Evolutionary conservation across 1,284 basidiomycete genomes (phyloP).

Genomic region (Cutaneotrichosporon sp.): DNA sequence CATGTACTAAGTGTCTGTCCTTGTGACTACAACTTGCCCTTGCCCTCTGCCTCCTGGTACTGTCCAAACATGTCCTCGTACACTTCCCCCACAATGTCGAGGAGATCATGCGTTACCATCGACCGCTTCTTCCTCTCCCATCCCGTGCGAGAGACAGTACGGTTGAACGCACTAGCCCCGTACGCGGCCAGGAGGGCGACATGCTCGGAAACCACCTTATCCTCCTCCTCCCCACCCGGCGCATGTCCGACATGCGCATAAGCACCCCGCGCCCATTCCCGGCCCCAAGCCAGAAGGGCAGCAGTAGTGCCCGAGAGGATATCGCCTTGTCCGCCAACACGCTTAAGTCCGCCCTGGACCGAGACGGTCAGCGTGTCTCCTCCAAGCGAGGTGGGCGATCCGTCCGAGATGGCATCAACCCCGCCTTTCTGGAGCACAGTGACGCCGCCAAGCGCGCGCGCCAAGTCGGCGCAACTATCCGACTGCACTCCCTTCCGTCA

Average conservation of each 20-base stretch:
- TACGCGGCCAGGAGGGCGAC: constrained; percentile 81
- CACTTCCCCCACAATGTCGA: constrained; percentile 69
- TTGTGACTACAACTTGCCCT: constrained; percentile 2
- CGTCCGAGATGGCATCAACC: constrained; percentile 58
- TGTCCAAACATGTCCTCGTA: constrained; percentile 70
- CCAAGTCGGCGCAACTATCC: constrained; percentile 63
- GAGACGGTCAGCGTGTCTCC: constrained; percentile 22
- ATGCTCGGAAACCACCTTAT: constrained; percentile 56
- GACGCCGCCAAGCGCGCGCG: constrained; percentile 74
- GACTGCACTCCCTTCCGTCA: constrained; percentile 54
- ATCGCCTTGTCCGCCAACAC: constrained; percentile 95
- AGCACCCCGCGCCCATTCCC: constrained; percentile 78
- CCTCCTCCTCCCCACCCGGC: constrained; percentile 51
- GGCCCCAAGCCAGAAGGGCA: constrained; percentile 88
- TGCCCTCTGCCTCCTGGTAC: constrained; percentile 18
- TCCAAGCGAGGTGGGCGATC: constrained; percentile 33
- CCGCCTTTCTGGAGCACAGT: constrained; percentile 90
- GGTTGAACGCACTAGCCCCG: constrained; percentile 84
- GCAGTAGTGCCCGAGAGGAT: constrained; percentile 84
- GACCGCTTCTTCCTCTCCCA: constrained; percentile 74
- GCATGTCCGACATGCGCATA: constrained; percentile 61
- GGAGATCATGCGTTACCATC: constrained; percentile 86
- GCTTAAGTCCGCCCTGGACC: constrained; percentile 73
- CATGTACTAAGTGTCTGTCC: neutral
- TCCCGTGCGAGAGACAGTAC: constrained; percentile 72